Percentiles rank a stretch among this genome's conserved stretches.
Conservation (phyloP, 2,329 filamentous ascomycete species). For the Ceratocystis lukuohia region DNA sequence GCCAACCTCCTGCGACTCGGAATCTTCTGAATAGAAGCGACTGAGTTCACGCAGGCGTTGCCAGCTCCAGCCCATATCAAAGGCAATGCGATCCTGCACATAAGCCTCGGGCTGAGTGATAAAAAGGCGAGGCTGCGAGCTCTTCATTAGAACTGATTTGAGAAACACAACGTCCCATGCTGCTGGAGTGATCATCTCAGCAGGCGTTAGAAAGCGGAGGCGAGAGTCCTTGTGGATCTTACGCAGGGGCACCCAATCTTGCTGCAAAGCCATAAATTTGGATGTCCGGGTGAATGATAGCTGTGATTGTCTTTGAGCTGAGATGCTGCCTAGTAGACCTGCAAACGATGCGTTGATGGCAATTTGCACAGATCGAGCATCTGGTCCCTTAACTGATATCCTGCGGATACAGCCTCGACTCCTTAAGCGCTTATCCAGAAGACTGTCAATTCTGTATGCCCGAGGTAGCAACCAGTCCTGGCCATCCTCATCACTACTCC, state of each 20-base stretch:
- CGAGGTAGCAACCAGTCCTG: conserved; percentile 54
- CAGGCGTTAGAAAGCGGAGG: conserved; percentile 54
- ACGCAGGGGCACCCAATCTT: conserved; percentile 60
- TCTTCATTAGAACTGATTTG: conserved; percentile 59
- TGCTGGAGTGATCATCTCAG: conserved; percentile 60
- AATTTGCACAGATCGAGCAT: conserved; percentile 53
- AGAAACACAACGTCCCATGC: conserved; percentile 61
- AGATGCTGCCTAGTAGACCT: conserved; percentile 31
- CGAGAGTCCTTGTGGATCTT: conserved; percentile 63
- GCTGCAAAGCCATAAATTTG: conserved; percentile 46
- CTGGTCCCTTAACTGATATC: conserved; percentile 46
- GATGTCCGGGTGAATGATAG: conserved; percentile 1
- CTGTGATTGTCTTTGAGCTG: conserved; percentile 6
- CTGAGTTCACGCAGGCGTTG: conserved; percentile 51
- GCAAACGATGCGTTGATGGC: conserved; percentile 52
- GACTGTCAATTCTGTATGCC: conserved; percentile 49
- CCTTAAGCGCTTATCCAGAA: conserved; percentile 56
- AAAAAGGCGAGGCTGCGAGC: conserved; percentile 54
- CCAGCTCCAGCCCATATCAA: conserved; percentile 55
- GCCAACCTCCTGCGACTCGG: conserved; percentile 35
- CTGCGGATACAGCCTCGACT: conserved; percentile 59
- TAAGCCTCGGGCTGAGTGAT: conserved; percentile 65
- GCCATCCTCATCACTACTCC: conserved; percentile 32
- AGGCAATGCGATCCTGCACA: conserved; percentile 46
- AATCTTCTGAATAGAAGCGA: conserved; percentile 37